A percentile compares a stretch with the other conserved stretches of the same genome.
phyloP scores from a whole-genome alignment of 1,284 basidiomycete genomes.

The Rhodotorula sp. region DNA sequence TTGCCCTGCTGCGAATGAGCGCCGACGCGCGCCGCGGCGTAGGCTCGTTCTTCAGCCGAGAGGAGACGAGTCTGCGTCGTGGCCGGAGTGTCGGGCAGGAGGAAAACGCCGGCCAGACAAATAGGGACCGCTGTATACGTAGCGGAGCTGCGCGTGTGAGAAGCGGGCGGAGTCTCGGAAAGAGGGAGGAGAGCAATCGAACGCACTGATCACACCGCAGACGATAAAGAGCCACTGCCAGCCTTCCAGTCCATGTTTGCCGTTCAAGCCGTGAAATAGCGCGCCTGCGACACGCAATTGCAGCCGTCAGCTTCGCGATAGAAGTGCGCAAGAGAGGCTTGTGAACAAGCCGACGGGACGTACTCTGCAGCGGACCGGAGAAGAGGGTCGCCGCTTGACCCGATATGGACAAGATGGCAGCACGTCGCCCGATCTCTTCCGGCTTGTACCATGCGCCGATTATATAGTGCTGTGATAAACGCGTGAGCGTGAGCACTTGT shows the following conservation, averaged over 20 bases:
- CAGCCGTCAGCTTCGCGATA: too few species aligned
- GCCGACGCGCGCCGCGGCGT: constrained; percentile 32
- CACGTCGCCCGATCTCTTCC: constrained; percentile 65
- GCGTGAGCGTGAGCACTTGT: too few species aligned
- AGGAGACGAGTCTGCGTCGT: constrained; percentile 55
- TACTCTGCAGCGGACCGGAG: constrained; percentile 62
- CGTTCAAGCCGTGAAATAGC: constrained; percentile 61
- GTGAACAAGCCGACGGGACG: not conserved
- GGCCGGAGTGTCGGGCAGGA: constrained; percentile 67
- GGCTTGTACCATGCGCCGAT: constrained; percentile 17
- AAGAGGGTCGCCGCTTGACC: constrained; percentile 60
- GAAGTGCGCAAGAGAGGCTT: too few species aligned
- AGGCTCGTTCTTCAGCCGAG: constrained; percentile 43
- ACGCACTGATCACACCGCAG: constrained; percentile 62
- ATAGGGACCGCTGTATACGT: constrained; percentile 34
- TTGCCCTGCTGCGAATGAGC: constrained; percentile 46
- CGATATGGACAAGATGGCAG: constrained; percentile 67
- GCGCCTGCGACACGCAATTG: constrained; percentile 49
- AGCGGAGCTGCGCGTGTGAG: too few species aligned
- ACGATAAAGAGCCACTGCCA: constrained; percentile 72
- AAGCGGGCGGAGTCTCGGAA: constrained; percentile 39
- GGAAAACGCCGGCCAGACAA: constrained; percentile 64
- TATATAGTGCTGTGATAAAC: constrained; percentile 7
- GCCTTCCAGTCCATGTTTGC: constrained; percentile 59
- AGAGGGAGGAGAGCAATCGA: constrained; percentile 56